Conservation (phyloP, 1,284 basidiomycete species). For the Rhodotorula sp. region DNA sequence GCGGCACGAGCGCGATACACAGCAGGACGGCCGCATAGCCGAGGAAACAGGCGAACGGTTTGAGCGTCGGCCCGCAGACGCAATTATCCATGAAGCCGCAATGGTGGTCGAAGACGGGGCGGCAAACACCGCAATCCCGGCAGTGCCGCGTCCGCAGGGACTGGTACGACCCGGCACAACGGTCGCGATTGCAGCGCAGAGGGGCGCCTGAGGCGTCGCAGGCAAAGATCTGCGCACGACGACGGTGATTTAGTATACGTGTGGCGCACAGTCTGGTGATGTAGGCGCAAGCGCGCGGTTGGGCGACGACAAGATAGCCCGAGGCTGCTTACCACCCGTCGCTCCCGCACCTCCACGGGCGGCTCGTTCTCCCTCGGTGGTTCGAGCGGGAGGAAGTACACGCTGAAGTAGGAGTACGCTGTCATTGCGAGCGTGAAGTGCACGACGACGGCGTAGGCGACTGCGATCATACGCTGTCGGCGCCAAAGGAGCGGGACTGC, state of each 20-base stretch:
- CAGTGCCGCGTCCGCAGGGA: constrained; percentile 37
- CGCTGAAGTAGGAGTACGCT: constrained; percentile 11
- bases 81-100: constrained; percentile 39
- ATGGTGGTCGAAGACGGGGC: constrained; percentile 31
- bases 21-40: constrained; percentile 26
- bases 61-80: constrained; percentile 21
- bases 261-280: not conserved
- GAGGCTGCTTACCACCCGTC: constrained; percentile 11
- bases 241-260: not conserved
- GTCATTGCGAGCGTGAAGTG: constrained; percentile 11
- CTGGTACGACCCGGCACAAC: constrained; percentile 22
- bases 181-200: constrained; percentile 10
- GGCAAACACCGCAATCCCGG: constrained; percentile 30
- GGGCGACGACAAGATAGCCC: not conserved
- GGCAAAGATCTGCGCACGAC: constrained; percentile 17
- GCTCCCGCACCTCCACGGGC: not conserved
- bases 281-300: too few species aligned
- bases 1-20: constrained; percentile 25
- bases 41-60: constrained; percentile 35
- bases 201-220: constrained; percentile 22
- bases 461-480: not conserved
- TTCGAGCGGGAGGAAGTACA: constrained; percentile 11
- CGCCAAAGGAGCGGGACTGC: constrained; percentile 13
- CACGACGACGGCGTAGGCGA: constrained; percentile 10
- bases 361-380: not conserved